These are phyloP conservation scores for Lizonia empirigonia DNA, from an alignment of 2,329 filamentous ascomycete genomes.

Conservation along the genomic window DNA sequence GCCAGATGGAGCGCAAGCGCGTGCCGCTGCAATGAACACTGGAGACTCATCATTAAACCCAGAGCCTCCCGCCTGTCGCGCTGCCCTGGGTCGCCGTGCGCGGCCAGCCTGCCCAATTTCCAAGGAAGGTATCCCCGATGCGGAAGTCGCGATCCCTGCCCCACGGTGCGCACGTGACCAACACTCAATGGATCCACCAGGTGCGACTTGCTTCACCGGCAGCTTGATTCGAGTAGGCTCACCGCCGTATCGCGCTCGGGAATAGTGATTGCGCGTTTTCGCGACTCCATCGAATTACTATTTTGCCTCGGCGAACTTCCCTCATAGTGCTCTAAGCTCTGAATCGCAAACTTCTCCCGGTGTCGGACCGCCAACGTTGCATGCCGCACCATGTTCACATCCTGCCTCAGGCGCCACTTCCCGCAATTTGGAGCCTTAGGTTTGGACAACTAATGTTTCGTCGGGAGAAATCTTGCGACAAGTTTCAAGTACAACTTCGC, in stretches of 20 bases:
- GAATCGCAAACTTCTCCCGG: conserved; percentile 15
- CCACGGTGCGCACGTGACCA: conserved; percentile 8
- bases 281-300: conserved; percentile 1
- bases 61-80: conserved; percentile 9
- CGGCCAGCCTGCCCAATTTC: conserved; percentile 11
- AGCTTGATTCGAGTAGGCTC: conserved; percentile 12
- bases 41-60: conserved; percentile 20
- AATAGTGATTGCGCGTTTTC: conserved; percentile 13
- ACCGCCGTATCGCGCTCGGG: conserved; percentile 18
- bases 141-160: conserved; percentile 4
- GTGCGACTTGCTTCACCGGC: conserved; percentile 19
- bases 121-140: conserved; percentile 19
- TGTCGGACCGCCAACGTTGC: conserved; percentile 17
- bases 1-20: conserved; percentile 15
- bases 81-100: conserved; percentile 6
- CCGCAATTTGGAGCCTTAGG: conserved; percentile 9
- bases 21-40: conserved; percentile 18
- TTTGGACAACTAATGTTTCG: conserved; percentile 15
- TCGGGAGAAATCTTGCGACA: background rate
- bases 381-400: conserved; percentile 18
- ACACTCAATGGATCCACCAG: conserved; percentile 4
- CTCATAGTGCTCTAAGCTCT: background rate
- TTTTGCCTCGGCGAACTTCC: conserved; percentile 11
- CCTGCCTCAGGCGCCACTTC: conserved; percentile 15
- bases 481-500: conserved; percentile 12